phyloP scores from a whole-genome alignment of 352 stramenopile genomes.

The Globisporangium orthogonon region DNA sequence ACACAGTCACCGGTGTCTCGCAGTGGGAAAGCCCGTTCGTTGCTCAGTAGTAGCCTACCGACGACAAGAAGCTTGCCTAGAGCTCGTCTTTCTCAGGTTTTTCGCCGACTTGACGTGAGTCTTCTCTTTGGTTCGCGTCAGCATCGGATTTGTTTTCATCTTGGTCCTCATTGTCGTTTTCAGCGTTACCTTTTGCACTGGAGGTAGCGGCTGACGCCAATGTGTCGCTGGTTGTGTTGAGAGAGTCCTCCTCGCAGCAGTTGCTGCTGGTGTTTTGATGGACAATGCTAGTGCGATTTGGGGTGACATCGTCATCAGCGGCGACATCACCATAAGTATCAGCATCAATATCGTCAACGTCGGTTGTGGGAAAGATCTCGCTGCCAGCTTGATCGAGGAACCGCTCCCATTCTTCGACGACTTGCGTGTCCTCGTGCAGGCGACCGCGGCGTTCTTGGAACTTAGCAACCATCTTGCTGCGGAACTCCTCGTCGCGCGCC shows the following conservation, averaged over 20 bases:
- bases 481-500: conserved; percentile 38
- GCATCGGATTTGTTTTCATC: background rate
- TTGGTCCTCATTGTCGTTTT: background rate
- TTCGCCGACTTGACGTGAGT: background rate
- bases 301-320: background rate
- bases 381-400: conserved; percentile 53
- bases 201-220: background rate
- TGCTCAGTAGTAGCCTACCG: conserved; percentile 2
- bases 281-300: background rate
- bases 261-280: too few relatives aligned
- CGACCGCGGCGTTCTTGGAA: conserved; percentile 30
- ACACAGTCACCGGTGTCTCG: conserved; percentile 34
- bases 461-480: conserved; percentile 30
- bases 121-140: background rate
- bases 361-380: conserved; percentile 20
- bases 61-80: background rate
- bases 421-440: conserved; percentile 35
- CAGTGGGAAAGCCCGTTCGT: conserved; percentile 43
- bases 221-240: too few relatives aligned
- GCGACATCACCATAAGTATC: background rate
- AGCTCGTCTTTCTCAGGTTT: background rate
- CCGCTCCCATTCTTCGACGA: conserved; percentile 61
- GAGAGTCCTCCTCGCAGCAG: too few relatives aligned
- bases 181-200: too few relatives aligned
- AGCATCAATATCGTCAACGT: background rate